Conservation (phyloP, 495 filamentous ascomycete genomes). For the Cercophora newfieldiana region DNA sequence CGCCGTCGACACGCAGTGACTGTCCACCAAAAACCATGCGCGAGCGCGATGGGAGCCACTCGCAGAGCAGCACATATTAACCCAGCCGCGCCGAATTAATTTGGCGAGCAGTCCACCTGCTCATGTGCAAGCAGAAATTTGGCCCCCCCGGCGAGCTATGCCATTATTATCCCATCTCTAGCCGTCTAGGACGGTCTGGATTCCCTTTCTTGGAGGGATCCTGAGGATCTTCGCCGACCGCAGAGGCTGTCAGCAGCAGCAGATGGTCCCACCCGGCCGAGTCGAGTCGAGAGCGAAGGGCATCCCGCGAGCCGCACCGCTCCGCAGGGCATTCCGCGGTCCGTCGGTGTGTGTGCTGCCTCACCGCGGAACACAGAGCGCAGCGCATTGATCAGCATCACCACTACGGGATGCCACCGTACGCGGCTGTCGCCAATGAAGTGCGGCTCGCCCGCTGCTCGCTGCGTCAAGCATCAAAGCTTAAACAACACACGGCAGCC, state of each 20-base stretch:
- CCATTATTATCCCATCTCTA: conserved; percentile 34
- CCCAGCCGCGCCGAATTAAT: conserved; percentile 32
- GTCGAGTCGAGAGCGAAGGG: conserved; percentile 4
- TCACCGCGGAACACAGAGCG: not conserved
- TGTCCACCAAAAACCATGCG: not conserved
- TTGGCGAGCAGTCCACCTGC: conserved; percentile 29
- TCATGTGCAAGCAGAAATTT: conserved; percentile 28
- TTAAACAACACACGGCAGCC: conserved; percentile 15
- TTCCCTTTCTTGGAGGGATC: conserved; percentile 7
- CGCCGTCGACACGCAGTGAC: not conserved
- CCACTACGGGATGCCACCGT: not conserved
- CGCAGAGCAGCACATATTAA: conserved; percentile 36
- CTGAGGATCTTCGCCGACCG: not conserved
- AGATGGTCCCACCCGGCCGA: not conserved
- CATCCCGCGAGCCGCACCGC: conserved; percentile 14
- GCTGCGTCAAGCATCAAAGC: conserved; percentile 26
- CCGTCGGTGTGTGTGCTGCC: not conserved
- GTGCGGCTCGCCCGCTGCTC: conserved; percentile 16
- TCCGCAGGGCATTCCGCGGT: not conserved
- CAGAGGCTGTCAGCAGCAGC: not conserved
- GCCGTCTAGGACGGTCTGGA: conserved; percentile 25
- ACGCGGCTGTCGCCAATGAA: conserved; percentile 16
- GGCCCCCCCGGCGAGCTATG: conserved; percentile 14
- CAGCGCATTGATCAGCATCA: conserved; percentile 28
- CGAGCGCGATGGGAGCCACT: not conserved